Evolutionary conservation across 495 filamentous ascomycete species (phyloP).

Genomic region (Penicillium steckii): DNA sequence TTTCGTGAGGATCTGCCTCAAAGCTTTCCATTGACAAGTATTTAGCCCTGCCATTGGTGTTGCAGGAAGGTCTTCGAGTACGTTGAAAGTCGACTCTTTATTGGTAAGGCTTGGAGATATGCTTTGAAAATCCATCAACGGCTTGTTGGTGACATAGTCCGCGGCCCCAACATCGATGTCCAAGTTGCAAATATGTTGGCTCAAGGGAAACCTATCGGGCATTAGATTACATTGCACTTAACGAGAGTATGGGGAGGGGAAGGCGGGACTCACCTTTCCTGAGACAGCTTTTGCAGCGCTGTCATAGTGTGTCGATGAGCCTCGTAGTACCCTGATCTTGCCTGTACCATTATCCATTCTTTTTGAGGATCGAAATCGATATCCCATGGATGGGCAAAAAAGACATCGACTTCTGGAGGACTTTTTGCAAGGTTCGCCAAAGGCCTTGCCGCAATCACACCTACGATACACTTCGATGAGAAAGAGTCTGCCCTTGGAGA

Average conservation of each 20-base stretch:
- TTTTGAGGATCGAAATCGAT: constrained; percentile 65
- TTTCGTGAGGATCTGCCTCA: constrained; percentile 70
- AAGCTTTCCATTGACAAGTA: constrained; percentile 63
- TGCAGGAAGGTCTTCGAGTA: constrained; percentile 53
- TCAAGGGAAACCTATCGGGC: constrained; percentile 55
- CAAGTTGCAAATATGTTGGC: constrained; percentile 57
- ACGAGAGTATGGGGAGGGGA: background rate
- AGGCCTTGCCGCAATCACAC: constrained; percentile 70
- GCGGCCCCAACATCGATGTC: constrained; percentile 47
- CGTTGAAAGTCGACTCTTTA: constrained; percentile 29
- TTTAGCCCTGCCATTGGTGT: constrained; percentile 56
- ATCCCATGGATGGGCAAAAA: constrained; percentile 62
- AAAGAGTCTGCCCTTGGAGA: constrained; percentile 65
- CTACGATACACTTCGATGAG: constrained; percentile 63
- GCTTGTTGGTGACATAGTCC: constrained; percentile 45
- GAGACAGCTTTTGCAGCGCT: constrained; percentile 69
- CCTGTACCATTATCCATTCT: constrained; percentile 78
- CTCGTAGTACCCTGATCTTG: constrained; percentile 70
- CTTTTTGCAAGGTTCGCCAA: constrained; percentile 57
- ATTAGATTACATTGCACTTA: background rate
- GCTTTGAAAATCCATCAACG: constrained; percentile 46
- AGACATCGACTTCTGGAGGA: constrained; percentile 74
- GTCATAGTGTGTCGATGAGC: constrained; percentile 67
- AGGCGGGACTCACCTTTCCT: constrained; percentile 57
- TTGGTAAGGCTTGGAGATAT: constrained; percentile 17